phyloP scores from a whole-genome alignment of 1,284 basidiomycete genomes.

The Vanrija pseudolonga region DNA sequence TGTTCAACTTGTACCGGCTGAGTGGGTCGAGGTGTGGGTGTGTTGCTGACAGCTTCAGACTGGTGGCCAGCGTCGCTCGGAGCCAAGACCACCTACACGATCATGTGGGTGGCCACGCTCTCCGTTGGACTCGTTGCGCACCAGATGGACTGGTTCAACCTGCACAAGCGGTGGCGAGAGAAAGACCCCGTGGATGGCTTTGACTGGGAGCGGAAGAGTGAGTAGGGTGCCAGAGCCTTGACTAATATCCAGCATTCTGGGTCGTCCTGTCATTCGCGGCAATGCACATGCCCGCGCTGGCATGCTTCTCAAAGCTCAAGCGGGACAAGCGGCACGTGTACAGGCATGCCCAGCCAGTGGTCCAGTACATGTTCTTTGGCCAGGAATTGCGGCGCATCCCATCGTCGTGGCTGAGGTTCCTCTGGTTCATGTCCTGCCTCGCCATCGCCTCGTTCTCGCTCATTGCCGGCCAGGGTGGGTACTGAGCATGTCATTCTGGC shows the following conservation, averaged over 20 bases:
- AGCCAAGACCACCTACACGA: constrained; percentile 52
- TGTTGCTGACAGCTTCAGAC: constrained; percentile 17
- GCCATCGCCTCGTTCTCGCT: constrained; percentile 54
- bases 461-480: constrained; percentile 55
- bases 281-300: constrained; percentile 56
- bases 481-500: too few species aligned
- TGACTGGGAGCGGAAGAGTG: constrained; percentile 58
- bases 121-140: constrained; percentile 52
- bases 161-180: constrained; percentile 26
- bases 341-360: constrained; percentile 24
- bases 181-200: constrained; percentile 37
- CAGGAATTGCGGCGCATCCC: constrained; percentile 52
- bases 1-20: constrained; percentile 55
- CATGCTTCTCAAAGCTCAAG: constrained; percentile 50
- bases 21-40: constrained; percentile 22
- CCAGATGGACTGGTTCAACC: constrained; percentile 49
- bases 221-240: constrained; percentile 5
- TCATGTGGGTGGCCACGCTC: constrained; percentile 54
- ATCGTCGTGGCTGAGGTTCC: constrained; percentile 54
- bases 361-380: constrained; percentile 47
- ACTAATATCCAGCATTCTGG: constrained; percentile 50
- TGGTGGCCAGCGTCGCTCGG: constrained; percentile 52
- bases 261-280: constrained; percentile 55
- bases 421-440: constrained; percentile 58
- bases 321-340: constrained; percentile 47